Evolutionary conservation across 306 rosid genomes (phyloP), one percentile per base, ranked within the genome.

Genomic region (Begonia peltatifolia): DNA sequence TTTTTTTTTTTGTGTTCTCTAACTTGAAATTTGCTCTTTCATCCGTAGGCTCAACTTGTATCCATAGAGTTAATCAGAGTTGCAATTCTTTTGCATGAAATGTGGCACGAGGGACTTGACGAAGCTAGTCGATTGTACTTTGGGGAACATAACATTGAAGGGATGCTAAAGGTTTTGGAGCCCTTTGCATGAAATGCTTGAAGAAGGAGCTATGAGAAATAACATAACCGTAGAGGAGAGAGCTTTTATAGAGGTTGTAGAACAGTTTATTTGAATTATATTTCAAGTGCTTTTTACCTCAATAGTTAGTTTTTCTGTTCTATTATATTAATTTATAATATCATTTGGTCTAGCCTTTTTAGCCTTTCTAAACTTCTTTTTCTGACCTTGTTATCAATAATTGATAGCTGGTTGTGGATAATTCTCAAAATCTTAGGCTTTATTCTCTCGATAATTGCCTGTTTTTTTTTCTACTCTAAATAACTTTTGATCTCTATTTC

Each of bases 51-150:
- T 16, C 95, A 90, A 71, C 95, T 90, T 63, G 97, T 90, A 52
- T 90, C 97, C 12, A 81, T 69, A 70, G 97, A 90, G 64, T 61
- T 90, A 17, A 85, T 90, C 63, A 73, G 95, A 64, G 95, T 90
- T 36, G 97, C 97, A 14, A 90, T 90, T 74, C 97, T 90, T 63
- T 90, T 95, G 97, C 94, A 90, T 70, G 97, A 90, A 55, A 52
- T 51, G 70, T 90, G 97, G 95, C 97, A 90, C 62, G 97, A 90
- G 71, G 95, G 72, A 5, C 70, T 85, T 52, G 97, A 90, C 71
- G 97, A 90, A 80, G 97, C 97, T 59, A 90, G 97, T 65, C 95
- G 95, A 47, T 67, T 85, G 69, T 90, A 83, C 79, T 90, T 90
- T 55, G 95, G 97, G 50, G 97, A 90, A 71, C 95, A 83, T 68